Evolutionary conservation across 352 stramenopile genomes (phyloP).

Genomic region (Blastocystis sp.): DNA sequence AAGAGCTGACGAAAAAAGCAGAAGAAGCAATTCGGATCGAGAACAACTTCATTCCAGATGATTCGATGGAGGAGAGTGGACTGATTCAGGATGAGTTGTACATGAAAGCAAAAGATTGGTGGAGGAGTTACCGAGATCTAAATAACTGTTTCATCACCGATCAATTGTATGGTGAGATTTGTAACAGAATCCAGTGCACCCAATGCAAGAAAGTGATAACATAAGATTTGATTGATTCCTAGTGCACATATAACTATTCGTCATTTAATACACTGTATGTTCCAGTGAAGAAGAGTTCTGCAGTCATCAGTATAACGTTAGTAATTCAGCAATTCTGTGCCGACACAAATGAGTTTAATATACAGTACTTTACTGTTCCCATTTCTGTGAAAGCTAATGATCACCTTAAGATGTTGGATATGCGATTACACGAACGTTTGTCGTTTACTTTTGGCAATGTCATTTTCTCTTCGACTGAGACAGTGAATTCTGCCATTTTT

Average conservation of each 20-base stretch:
- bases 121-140: neutral
- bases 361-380: slow-evolving; percentile 23
- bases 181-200: slow-evolving; percentile 38
- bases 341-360: neutral
- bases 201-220: slow-evolving; percentile 41
- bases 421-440: slow-evolving; percentile 14
- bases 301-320: neutral
- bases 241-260: slow-evolving; percentile 42
- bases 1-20: slow-evolving; percentile 15
- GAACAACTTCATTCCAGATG: slow-evolving; percentile 37
- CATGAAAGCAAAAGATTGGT: slow-evolving; percentile 15
- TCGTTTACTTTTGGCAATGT: neutral
- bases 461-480: neutral
- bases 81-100: slow-evolving; percentile 1
- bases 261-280: slow-evolving; percentile 51
- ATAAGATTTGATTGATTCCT: neutral
- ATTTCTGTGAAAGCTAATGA: slow-evolving; percentile 18
- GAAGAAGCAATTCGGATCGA: neutral
- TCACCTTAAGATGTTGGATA: slow-evolving; percentile 33
- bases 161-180: slow-evolving; percentile 50
- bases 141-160: slow-evolving; percentile 50
- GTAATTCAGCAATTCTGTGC: neutral
- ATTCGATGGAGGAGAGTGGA: neutral
- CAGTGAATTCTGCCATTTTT: neutral
- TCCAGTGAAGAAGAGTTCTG: neutral